Conservation (phyloP, 2,329 filamentous ascomycete genomes). For the Monilinia laxa region DNA sequence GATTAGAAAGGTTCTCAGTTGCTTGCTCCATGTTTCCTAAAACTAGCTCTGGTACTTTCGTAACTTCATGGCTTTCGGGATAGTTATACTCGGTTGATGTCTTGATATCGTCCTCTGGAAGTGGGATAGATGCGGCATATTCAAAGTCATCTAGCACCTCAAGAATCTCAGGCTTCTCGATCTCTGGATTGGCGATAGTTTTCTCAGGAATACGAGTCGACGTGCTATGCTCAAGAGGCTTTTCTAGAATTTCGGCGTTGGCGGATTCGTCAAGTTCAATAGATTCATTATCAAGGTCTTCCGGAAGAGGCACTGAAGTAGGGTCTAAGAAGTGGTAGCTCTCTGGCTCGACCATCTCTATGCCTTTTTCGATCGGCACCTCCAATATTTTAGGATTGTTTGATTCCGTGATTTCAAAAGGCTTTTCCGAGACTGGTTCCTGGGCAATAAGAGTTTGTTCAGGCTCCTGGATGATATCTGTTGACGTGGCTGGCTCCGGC, state of each 20-base stretch:
- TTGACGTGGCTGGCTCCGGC: neutral
- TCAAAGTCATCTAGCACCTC: neutral
- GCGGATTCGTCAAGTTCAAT: slow-evolving; percentile 2
- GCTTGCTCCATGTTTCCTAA: neutral
- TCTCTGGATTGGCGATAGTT: neutral
- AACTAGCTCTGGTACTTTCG: neutral
- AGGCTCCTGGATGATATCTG: neutral
- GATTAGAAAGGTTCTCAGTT: neutral
- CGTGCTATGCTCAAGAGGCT: neutral
- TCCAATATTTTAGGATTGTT: neutral
- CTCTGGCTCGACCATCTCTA: neutral
- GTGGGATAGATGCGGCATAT: slow-evolving; percentile 5
- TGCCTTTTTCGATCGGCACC: neutral
- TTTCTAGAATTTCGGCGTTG: neutral
- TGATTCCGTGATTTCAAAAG: neutral
- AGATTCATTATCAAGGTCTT: neutral
- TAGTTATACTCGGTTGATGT: neutral
- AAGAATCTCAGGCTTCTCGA: neutral
- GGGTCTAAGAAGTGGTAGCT: neutral
- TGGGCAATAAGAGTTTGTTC: slow-evolving; percentile 1
- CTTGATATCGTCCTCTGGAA: neutral
- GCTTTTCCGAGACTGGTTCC: neutral
- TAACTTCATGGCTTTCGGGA: neutral
- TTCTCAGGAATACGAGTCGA: neutral
- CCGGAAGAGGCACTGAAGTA: slow-evolving; percentile 3